Evolutionary conservation across 768 basidiomycete genomes (phyloP), one percentile per base, ranked within the genome.

Genomic region (Nevesoporus exiguus): DNA sequence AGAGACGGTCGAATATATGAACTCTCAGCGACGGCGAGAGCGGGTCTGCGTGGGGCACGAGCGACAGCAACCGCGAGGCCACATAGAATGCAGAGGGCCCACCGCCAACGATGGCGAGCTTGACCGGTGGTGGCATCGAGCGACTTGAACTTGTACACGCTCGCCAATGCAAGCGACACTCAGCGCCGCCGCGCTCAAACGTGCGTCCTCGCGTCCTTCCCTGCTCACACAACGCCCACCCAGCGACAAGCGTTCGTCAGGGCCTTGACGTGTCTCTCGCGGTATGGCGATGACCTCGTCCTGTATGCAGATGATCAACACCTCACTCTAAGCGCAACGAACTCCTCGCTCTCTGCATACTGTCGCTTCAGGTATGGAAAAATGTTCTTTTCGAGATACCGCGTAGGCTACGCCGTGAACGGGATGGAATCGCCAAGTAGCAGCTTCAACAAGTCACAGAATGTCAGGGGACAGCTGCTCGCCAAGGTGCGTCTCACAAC

Each of bases 51-150:
- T 61, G 70, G 2, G 84, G 80, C 5, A 85, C 68, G 7, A 80
- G 74, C 24, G 85, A 82, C 42, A 98, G 77, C n/a, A 98, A 69
- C 2, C 95, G 77, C 5, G 90, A 88, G 13, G 93, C 93, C 17
- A 90, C 86, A 72, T 97, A 99, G 75, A 98, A 97, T 0, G 88
- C 93, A n/a, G 96, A 93, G 0, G 96, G 96, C 0, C 96, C 96
- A 7, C 84, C 89, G n/a, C 96, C 96, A 21, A 98, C 76, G 60
- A 98, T 84, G 13, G 93, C 96, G 30, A 98, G 75, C 68, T 93
- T 93, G 63, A 88, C 66, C 9, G 7, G 37, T 19, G 27, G 58
- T 56, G 47, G 54, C 46, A 47, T 47, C 5, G 5, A 7, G 2
- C 14, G 9, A 15, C 14, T 52, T 37, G 43, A 21, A 46, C 51